phyloP scores from a whole-genome alignment of 805 yeast genomes.

The Ogataea ganodermae region DNA sequence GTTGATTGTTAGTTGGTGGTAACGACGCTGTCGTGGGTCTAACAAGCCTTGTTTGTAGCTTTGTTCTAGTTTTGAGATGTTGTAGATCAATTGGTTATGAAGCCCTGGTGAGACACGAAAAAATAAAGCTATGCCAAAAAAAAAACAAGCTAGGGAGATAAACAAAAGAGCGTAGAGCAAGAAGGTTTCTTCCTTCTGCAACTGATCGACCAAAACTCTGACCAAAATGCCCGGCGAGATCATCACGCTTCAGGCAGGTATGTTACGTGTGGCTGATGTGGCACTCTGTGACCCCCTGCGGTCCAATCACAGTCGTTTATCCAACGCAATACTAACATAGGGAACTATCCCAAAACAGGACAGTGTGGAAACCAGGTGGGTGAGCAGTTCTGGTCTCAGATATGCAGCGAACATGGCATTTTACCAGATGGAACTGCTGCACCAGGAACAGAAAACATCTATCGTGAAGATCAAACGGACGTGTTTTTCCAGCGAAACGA shows the following conservation, averaged over 20 bases:
- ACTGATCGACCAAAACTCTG: too few species aligned
- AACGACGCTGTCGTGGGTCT: too few species aligned
- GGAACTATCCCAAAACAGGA: conserved; percentile 41
- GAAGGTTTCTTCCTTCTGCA: background rate
- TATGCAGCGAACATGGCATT: conserved; percentile 86
- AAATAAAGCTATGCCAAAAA: background rate
- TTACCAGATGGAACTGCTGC: conserved; percentile 58
- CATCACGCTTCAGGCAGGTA: conserved; percentile 65
- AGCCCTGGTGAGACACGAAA: conserved; percentile 7
- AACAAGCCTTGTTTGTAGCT: too few species aligned
- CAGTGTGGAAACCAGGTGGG: conserved; percentile 99
- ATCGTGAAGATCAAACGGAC: conserved; percentile 72
- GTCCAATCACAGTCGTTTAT: conserved; percentile 1
- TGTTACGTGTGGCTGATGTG: conserved; percentile 16
- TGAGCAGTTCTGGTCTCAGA: conserved; percentile 86
- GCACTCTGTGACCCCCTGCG: too few species aligned
- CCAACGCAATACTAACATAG: conserved; percentile 5
- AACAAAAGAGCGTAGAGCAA: background rate
- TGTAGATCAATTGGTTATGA: conserved; percentile 7
- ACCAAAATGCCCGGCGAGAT: conserved; percentile 57
- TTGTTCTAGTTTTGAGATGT: too few species aligned
- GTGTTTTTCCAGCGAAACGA: conserved; percentile 80
- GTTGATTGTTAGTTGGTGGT: too few species aligned
- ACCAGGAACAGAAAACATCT: conserved; percentile 37
- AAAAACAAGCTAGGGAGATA: conserved; percentile 1